Conservation (phyloP, 345 rosid genomes). For the Corchorus capsularis region DNA sequence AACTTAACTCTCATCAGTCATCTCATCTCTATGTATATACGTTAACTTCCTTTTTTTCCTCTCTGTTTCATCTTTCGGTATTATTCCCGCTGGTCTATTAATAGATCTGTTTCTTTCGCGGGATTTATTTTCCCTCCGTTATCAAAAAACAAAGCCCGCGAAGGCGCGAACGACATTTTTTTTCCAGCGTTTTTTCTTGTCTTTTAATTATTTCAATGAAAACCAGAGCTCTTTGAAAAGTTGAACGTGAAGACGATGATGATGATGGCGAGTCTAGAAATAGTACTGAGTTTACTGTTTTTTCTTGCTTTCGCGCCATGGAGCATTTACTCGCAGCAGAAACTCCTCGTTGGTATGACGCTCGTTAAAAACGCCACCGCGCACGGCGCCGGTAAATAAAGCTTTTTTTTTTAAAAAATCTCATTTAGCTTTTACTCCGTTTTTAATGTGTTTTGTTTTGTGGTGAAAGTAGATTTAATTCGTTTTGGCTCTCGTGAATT, state of each 20-base stretch:
- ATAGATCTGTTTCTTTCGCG: conserved; percentile 8
- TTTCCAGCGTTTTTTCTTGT: background rate
- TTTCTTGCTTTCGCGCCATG: conserved; percentile 17
- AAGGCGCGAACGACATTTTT: background rate
- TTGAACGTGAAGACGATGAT: background rate
- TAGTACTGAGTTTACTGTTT: conserved; percentile 25
- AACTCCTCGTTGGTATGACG: conserved; percentile 70
- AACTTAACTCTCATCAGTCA: background rate
- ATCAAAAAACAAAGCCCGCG: background rate
- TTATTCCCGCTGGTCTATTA: background rate
- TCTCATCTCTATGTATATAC: background rate
- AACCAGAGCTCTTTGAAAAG: background rate
- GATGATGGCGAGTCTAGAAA: background rate
- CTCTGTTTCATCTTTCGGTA: background rate
- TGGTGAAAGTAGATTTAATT: background rate
- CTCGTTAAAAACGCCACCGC: conserved; percentile 62
- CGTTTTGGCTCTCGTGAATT: conserved; percentile 12
- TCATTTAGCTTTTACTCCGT: background rate
- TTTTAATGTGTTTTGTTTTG: background rate
- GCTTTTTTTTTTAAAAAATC: conserved; percentile 24
- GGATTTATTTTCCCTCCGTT: background rate
- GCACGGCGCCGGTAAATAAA: conserved; percentile 57
- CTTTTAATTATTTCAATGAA: conserved; percentile 7
- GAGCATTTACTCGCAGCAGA: conserved; percentile 31
- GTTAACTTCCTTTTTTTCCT: background rate